A percentile compares a stretch with the other conserved stretches of the same genome.
Conservation (phyloP, 768 basidiomycete species). For the Brasilioporus rufonigricans region DNA sequence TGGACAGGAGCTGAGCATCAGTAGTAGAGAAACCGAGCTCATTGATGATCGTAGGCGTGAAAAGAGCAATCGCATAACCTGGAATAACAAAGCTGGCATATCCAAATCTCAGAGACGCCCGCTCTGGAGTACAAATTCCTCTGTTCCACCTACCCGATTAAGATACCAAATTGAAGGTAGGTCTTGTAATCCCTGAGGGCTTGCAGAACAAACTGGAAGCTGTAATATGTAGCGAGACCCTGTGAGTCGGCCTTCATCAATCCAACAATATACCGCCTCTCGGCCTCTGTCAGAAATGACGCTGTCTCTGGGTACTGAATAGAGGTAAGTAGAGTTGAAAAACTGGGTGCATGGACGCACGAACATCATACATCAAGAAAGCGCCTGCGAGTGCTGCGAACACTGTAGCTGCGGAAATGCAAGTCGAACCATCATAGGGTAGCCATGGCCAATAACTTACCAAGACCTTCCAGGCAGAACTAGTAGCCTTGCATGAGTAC, state of each 20-base stretch:
- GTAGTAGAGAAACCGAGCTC: not conserved
- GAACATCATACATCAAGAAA: constrained; percentile 55
- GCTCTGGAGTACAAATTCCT: not conserved
- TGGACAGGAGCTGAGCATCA: not conserved
- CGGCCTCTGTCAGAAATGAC: constrained; percentile 46
- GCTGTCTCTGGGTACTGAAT: constrained; percentile 56
- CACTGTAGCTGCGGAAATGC: constrained; percentile 19
- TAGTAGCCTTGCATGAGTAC: constrained; percentile 12
- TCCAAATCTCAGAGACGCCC: not conserved
- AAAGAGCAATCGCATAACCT: not conserved
- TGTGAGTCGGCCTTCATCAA: constrained; percentile 26
- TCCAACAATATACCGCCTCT: constrained; percentile 37
- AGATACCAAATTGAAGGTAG: not conserved
- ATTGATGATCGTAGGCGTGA: not conserved
- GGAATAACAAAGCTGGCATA: not conserved
- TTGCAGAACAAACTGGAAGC: not conserved
- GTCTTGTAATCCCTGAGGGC: not conserved
- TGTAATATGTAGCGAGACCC: not conserved
- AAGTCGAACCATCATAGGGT: not conserved
- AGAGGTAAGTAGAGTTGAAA: not conserved
- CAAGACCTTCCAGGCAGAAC: constrained; percentile 33
- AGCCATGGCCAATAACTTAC: constrained; percentile 8
- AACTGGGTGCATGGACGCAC: not conserved
- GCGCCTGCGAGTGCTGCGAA: constrained; percentile 30
- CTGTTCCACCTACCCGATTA: not conserved